These are phyloP conservation scores for Biscutella laevigata DNA, from an alignment of 441 rosid genomes.

Conservation along the genomic window DNA sequence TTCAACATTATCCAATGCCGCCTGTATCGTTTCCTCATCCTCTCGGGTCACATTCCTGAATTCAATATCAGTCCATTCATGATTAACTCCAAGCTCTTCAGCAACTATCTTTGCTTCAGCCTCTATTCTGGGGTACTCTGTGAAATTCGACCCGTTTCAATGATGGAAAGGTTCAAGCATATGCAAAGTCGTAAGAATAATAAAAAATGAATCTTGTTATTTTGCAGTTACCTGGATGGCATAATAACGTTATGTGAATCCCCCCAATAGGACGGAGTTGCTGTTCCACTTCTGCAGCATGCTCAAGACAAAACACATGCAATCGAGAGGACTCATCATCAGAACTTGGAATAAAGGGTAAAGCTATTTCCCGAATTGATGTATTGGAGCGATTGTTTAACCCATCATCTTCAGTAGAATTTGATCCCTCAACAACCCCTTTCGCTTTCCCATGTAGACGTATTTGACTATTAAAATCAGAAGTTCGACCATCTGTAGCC, in stretches of 20 bases:
- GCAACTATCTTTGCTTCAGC: slow-evolving; percentile 71
- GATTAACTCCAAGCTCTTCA: slow-evolving; percentile 62
- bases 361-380: slow-evolving; percentile 16
- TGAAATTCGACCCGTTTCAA: slow-evolving; percentile 4
- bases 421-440: slow-evolving; percentile 21
- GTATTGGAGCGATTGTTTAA: slow-evolving; percentile 10
- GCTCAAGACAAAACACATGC: slow-evolving; percentile 95
- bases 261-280: slow-evolving; percentile 73
- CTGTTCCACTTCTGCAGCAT: slow-evolving; percentile 86
- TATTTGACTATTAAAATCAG: slow-evolving; percentile 29
- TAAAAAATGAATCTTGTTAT: neutral
- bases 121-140: slow-evolving; percentile 92
- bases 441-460: slow-evolving; percentile 28
- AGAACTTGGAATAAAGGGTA: slow-evolving; percentile 36
- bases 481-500: slow-evolving; percentile 28
- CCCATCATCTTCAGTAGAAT: slow-evolving; percentile 27
- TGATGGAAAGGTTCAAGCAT: slow-evolving; percentile 3
- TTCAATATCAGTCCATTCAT: slow-evolving; percentile 46
- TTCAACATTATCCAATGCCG: slow-evolving; percentile 71
- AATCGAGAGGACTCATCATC: slow-evolving; percentile 73
- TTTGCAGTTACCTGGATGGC: slow-evolving; percentile 69
- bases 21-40: slow-evolving; percentile 63
- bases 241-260: slow-evolving; percentile 61
- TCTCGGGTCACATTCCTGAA: slow-evolving; percentile 59
- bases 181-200: neutral